phyloP scores from a whole-genome alignment of 2,329 filamentous ascomycete genomes.

The Aspergillus phoenicis region DNA sequence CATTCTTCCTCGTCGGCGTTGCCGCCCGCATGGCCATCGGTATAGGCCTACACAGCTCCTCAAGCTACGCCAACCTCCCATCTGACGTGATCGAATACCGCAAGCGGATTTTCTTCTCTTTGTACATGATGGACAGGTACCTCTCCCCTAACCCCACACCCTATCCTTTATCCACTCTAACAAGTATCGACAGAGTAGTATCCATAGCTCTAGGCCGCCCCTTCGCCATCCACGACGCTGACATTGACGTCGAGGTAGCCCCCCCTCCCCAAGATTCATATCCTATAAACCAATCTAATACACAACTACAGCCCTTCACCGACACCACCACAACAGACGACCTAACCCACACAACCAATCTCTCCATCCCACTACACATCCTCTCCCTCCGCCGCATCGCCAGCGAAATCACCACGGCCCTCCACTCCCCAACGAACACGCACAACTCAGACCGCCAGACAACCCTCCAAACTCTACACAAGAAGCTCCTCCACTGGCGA shows the following conservation, averaged over 20 bases:
- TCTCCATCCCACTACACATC: slow-evolving; percentile 49
- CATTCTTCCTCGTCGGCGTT: slow-evolving; percentile 51
- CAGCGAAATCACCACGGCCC: slow-evolving; percentile 43
- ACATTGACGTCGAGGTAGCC: slow-evolving; percentile 45
- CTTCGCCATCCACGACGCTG: slow-evolving; percentile 51
- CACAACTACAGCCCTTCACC: slow-evolving; percentile 38
- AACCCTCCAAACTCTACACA: slow-evolving; percentile 41
- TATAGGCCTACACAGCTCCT: slow-evolving; percentile 45
- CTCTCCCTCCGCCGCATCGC: slow-evolving; percentile 46
- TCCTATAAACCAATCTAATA: neutral
- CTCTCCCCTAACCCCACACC: neutral
- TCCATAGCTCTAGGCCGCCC: slow-evolving; percentile 50
- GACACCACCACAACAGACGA: slow-evolving; percentile 32
- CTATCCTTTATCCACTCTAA: neutral
- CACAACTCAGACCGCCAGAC: slow-evolving; percentile 32
- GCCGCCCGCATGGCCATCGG: slow-evolving; percentile 50
- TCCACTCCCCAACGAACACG: slow-evolving; percentile 36
- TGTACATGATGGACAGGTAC: slow-evolving; percentile 54
- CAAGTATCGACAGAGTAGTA: slow-evolving; percentile 39
- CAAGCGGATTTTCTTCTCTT: slow-evolving; percentile 50
- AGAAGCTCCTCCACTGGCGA: slow-evolving; percentile 50
- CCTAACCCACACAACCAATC: slow-evolving; percentile 37
- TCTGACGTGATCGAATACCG: slow-evolving; percentile 39
- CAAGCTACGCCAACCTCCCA: slow-evolving; percentile 39
- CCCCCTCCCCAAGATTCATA: too few relatives aligned